Conservation (phyloP, 208 protist genomes). For the Acanthamoeba polyphaga region DNA sequence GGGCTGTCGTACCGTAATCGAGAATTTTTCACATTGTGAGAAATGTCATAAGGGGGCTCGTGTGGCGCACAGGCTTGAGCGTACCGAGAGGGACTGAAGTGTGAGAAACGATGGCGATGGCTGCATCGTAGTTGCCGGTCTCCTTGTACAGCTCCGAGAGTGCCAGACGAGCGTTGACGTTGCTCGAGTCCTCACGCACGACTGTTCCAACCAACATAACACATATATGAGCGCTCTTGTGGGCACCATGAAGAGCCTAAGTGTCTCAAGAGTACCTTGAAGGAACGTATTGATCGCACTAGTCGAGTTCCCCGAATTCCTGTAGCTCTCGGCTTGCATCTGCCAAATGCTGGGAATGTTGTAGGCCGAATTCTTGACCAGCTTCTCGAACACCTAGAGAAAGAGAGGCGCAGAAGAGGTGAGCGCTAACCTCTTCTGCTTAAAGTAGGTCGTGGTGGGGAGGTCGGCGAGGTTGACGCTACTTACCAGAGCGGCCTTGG, state of each 20-base stretch:
- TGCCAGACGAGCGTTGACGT: conserved; percentile 62
- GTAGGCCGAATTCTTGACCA: conserved; percentile 19
- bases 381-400: conserved; percentile 24
- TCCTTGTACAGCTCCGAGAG: conserved; percentile 69
- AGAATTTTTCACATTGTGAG: not conserved
- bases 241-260: not conserved
- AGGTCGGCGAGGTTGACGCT: not conserved
- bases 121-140: conserved; percentile 42
- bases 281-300: conserved; percentile 25
- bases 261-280: not conserved
- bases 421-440: not conserved
- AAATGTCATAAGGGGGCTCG: not conserved
- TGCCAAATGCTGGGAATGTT: conserved; percentile 66
- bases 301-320: not conserved
- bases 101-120: conserved; percentile 56
- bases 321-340: conserved; percentile 30
- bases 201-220: not conserved
- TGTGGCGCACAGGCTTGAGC: not conserved
- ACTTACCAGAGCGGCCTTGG: conserved; percentile 42
- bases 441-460: not conserved
- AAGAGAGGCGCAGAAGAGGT: not conserved
- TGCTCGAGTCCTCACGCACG: conserved; percentile 45
- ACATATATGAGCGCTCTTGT: not conserved
- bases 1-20: not conserved
- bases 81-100: conserved; percentile 37